Base-by-base conservation (phyloP, 2,329 filamentous ascomycete genomes). In the Stemphylium beticola region DNA sequence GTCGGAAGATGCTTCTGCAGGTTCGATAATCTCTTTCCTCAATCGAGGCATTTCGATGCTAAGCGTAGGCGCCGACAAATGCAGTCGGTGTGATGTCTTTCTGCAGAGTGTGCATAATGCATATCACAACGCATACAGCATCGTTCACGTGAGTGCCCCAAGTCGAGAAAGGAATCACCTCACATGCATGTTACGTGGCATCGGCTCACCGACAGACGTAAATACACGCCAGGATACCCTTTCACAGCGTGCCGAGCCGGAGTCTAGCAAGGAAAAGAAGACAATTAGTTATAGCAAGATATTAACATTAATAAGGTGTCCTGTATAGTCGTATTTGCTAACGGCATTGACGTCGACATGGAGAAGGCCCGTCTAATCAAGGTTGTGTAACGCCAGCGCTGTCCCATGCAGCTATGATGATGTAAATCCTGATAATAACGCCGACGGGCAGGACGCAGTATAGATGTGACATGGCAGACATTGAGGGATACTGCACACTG, bases 61-160 rank as follows among this genome's bases (percentile, higher is more conserved):
- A 9, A 14, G 39, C 39, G 20, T 33, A 29, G 12, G 26, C 12
- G 24, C 33, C 20, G 12, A 33, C 32, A 36, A 36, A 24, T 37
- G 31, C 41, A 24, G 26, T 46, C 11, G 22, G 9, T 42, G 44
- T 53, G 50, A 52, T 26, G 24, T 1, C 12, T 50, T 41, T 34
- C 33, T 42, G 39, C 26, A 12, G 15, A 4, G 20, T 4, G 32
- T 41, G 49, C 44, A 42, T 53, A 14, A 31, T 42, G 37, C 18
- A 49, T 29, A 31, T 37, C 38, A 38, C 17, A 41, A 32, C 44
- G 38, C 50, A 57, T 57, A 33, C 36, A 26, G 31, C n/a, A 17
- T 31, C n/a, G 34, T 33, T 54, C 45, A 54, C 55, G 41, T 50
- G 45, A 43, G 55, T 4, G 24, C 6, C 22, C 22, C 22, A 32